Base-by-base conservation (phyloP, 768 basidiomycete genomes). In the Glaciozyma antarctica region DNA sequence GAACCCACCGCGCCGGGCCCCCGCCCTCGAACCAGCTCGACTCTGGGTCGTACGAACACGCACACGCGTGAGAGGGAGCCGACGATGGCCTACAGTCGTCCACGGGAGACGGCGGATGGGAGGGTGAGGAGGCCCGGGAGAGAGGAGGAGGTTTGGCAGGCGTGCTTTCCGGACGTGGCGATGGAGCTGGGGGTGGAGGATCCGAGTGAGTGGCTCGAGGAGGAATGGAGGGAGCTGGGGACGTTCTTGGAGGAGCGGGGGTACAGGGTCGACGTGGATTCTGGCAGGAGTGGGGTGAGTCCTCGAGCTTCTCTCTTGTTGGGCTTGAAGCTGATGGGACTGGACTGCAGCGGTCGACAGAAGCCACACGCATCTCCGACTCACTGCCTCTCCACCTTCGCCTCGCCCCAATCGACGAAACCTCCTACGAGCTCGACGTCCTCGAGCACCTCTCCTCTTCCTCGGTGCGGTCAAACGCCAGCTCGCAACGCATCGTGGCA, bases 361-460 rank as follows among this genome's bases (percentile, higher is more conserved):
- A 15, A 9, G 55, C 55, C 38, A 16, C 21, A 22, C 55, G 55
- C 38, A 15, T 15, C 22, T 57, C 55, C 22, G 55, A 57, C 55
- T 24, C 22, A 0, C 55, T 57, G 3, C 34, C 34, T 12, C 55
- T 57, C 9, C 41, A 21, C 38, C 55, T 57, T 24, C n/a, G 19
- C 58, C 8, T 60, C 49, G 41, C 52, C 6, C 60, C 60, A 6
- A n/a, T 22, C 60, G 60, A 60, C 60, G 60, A 60, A 8, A 26
- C 17, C 13, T 60, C 60, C 16, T 60, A 51, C 41, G 60, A 60
- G n/a, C 48, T 60, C 60, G 60, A 60, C 60, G 28, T 52, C 49
- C 49, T 60, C 48, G 60, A 60, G 24, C 49, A 60, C 34, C 60
- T 60, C 48, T 34, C 60, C 16, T 38, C 38, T 7, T 34, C 49